phyloP scores from a whole-genome alignment of 75 land plant genomes.

The Isoetes taiwanensis region DNA sequence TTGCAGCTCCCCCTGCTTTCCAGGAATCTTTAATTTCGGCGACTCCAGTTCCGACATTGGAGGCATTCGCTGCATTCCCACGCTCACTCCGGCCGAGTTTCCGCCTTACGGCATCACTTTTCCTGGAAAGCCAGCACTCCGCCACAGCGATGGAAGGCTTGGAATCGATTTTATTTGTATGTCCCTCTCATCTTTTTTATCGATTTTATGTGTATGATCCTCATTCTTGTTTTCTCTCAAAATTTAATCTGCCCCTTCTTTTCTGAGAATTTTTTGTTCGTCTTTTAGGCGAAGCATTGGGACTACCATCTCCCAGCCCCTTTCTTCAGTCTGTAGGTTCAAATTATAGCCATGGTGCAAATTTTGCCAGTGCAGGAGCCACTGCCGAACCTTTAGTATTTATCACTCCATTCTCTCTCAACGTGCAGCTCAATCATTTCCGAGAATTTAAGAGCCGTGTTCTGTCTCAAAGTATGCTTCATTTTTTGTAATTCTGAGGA shows the following conservation, averaged over 20 bases:
- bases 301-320: constrained; percentile 36
- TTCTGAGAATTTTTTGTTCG: too few species aligned
- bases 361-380: constrained; percentile 67
- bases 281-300: constrained; percentile 37
- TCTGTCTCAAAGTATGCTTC: neutral
- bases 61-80: constrained; percentile 30
- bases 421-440: neutral
- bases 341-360: constrained; percentile 62
- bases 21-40: constrained; percentile 69
- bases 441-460: neutral
- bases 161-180: neutral
- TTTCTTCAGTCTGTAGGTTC: constrained; percentile 43
- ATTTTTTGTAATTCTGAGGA: neutral
- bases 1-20: too few species aligned
- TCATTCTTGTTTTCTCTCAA: neutral
- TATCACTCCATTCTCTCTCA: neutral
- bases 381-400: constrained; percentile 31
- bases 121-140: neutral
- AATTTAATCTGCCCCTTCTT: neutral
- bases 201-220: neutral
- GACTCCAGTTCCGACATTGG: constrained; percentile 83
- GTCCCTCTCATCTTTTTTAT: neutral
- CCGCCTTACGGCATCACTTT: neutral
- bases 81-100: neutral
- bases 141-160: neutral